A percentile compares a stretch with the other conserved stretches of the same genome.
These are phyloP conservation scores for Ramaria sp. DNA, from an alignment of 768 basidiomycete species.

Conservation along the genomic window DNA sequence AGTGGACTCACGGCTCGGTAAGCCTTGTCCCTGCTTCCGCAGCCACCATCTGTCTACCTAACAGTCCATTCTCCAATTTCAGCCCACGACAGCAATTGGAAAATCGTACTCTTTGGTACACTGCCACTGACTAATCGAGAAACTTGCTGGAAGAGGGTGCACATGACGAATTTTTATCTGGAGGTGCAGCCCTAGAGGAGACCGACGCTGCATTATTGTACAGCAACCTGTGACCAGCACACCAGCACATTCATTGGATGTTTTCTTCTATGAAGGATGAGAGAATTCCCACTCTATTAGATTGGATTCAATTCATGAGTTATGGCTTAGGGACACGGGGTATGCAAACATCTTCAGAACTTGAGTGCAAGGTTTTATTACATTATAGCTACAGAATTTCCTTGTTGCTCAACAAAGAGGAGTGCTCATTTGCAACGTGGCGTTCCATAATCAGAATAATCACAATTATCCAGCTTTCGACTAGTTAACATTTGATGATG, in stretches of 20 bases:
- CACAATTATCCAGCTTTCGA: slow-evolving; percentile 64
- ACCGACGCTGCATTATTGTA: slow-evolving; percentile 52
- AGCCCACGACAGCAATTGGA: not conserved
- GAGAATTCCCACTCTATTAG: slow-evolving; percentile 40
- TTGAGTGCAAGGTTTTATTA: not conserved
- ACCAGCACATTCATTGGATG: slow-evolving; percentile 58
- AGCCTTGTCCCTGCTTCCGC: too few species aligned
- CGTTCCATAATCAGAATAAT: slow-evolving; percentile 39
- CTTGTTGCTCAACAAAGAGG: slow-evolving; percentile 60
- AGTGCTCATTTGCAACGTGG: slow-evolving; percentile 63
- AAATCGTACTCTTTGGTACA: slow-evolving; percentile 44
- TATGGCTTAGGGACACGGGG: slow-evolving; percentile 46
- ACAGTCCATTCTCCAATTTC: not conserved
- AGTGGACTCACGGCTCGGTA: too few species aligned
- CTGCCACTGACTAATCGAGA: slow-evolving; percentile 30
- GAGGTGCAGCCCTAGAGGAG: slow-evolving; percentile 39
- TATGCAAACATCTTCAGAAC: slow-evolving; percentile 22
- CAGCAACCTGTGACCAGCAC: slow-evolving; percentile 39
- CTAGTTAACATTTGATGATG: slow-evolving; percentile 57
- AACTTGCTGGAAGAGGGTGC: not conserved
- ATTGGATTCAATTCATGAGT: slow-evolving; percentile 49
- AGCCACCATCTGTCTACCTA: too few species aligned
- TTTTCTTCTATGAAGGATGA: slow-evolving; percentile 56
- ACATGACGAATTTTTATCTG: slow-evolving; percentile 36
- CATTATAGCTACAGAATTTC: slow-evolving; percentile 53